Evolutionary conservation across 345 rosid genomes (phyloP), one percentile per base, ranked within the genome.

Genomic region (Eucalyptus guilfoylei): DNA sequence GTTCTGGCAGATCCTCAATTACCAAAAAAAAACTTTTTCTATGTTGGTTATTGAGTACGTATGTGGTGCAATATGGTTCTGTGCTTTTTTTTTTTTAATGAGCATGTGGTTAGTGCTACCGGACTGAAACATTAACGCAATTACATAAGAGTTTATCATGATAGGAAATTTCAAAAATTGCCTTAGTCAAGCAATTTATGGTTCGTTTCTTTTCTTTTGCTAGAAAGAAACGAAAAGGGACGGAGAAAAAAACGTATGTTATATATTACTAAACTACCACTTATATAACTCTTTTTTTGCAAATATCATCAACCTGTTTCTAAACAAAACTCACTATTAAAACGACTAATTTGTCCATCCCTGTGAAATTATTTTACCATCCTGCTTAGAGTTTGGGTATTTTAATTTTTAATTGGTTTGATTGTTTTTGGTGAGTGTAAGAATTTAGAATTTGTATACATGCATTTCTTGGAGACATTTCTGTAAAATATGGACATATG

Each of bases 1-100:
- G 19, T 49, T 49, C 19, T 1, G 3, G 3, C 0, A 3, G 52
- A 49, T 49, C 2, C 52, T 49, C 19, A 0, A 1, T 49, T 49
- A 49, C 19, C 3, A 6, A 14, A 49, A 49, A 15, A 15, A 47
- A 26, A 26, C 7, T 6, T 50, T 50, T 52, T 52, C 10, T 67
- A 15, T n/a, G 17, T 67, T 15, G 21, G 40, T n/a, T 67, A 2
- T n/a, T 67, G 37, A 67, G 76, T 67, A 14, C 5, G 1, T 52
- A n/a, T 2, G 21, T 14, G 37, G 21, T 4, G 9, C 40, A 14
- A 14, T n/a, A n/a, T 0, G 6, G 40, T 64, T 14, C 67, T 60
- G 67, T 28, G 67, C 24, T 5, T 7, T n/a, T 32, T 69, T 69
- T 50, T 50, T 50, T 50, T 50, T 17, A 50, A 69, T 15, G 44